phyloP scores from a whole-genome alignment of 2,329 filamentous ascomycete genomes.

The Hortaea sp. region DNA sequence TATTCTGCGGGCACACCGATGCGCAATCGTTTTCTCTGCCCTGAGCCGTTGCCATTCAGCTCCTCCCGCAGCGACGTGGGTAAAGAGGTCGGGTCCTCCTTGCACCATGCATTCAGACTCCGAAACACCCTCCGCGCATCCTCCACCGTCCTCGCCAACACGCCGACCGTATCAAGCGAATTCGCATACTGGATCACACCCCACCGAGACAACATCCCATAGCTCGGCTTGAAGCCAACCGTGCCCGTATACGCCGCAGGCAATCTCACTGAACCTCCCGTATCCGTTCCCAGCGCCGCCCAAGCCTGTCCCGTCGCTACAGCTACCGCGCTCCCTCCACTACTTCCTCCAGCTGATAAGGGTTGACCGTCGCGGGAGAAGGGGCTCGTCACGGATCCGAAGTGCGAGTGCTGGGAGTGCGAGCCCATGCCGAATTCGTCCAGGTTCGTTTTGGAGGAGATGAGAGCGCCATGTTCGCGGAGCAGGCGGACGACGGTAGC shows the following conservation, averaged over 20 bases:
- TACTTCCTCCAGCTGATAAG: slow-evolving; percentile 75
- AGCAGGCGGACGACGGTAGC: slow-evolving; percentile 70
- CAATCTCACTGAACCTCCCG: slow-evolving; percentile 76
- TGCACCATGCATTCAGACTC: slow-evolving; percentile 51
- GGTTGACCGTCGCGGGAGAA: slow-evolving; percentile 24
- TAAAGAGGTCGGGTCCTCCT: slow-evolving; percentile 65
- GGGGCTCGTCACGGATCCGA: slow-evolving; percentile 53
- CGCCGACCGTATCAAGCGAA: slow-evolving; percentile 80
- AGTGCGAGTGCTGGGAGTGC: slow-evolving; percentile 58
- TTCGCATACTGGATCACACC: slow-evolving; percentile 89
- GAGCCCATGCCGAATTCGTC: slow-evolving; percentile 97
- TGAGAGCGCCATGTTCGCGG: slow-evolving; percentile 48
- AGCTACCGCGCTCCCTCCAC: slow-evolving; percentile 83
- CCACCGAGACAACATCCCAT: slow-evolving; percentile 74
- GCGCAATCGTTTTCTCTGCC: slow-evolving; percentile 25
- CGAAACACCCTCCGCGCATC: slow-evolving; percentile 37
- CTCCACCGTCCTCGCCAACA: slow-evolving; percentile 51
- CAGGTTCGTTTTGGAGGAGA: slow-evolving; percentile 78
- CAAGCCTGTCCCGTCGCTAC: slow-evolving; percentile 56
- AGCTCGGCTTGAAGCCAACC: slow-evolving; percentile 84
- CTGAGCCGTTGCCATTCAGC: slow-evolving; percentile 18
- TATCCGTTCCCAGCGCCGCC: slow-evolving; percentile 82
- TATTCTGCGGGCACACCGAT: slow-evolving; percentile 65
- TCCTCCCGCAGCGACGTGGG: slow-evolving; percentile 44
- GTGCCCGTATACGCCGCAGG: slow-evolving; percentile 79